Evolutionary conservation across 768 basidiomycete genomes (phyloP).

Genomic region (Pleurotus sapidus): DNA sequence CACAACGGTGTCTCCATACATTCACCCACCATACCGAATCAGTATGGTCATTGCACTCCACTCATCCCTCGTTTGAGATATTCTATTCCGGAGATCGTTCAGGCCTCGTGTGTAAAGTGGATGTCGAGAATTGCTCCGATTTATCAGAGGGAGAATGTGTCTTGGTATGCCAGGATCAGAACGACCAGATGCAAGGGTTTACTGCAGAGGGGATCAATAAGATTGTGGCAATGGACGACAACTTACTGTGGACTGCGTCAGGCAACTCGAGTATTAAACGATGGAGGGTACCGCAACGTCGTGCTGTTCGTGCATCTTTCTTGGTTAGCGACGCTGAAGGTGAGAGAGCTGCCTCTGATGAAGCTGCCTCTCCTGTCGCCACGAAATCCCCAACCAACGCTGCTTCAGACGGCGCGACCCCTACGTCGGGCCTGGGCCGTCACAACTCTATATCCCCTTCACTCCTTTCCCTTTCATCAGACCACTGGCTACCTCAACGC

Average conservation of each 20-base stretch:
- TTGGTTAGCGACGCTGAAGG: slow-evolving; percentile 21
- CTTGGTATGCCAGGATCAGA: slow-evolving; percentile 70
- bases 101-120: slow-evolving; percentile 89
- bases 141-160: slow-evolving; percentile 89
- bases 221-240: slow-evolving; percentile 80
- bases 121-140: slow-evolving; percentile 78
- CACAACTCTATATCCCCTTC: slow-evolving; percentile 31
- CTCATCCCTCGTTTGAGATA: slow-evolving; percentile 78
- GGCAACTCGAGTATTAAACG: slow-evolving; percentile 78
- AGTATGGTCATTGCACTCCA: slow-evolving; percentile 90
- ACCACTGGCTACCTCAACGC: slow-evolving; percentile 20
- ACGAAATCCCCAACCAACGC: background rate
- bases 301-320: slow-evolving; percentile 30
- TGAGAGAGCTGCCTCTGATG: slow-evolving; percentile 13
- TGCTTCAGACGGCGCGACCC: slow-evolving; percentile 7
- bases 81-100: slow-evolving; percentile 96
- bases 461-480: slow-evolving; percentile 29
- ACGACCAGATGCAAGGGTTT: slow-evolving; percentile 26
- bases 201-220: slow-evolving; percentile 66
- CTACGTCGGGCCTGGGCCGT: slow-evolving; percentile 11
- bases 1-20: slow-evolving; percentile 91
- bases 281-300: slow-evolving; percentile 69
- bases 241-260: slow-evolving; percentile 86
- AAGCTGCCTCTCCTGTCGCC: background rate
- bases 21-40: slow-evolving; percentile 94